Conservation (phyloP, 208 protist genomes). For the Novymonas esmeraldas region DNA sequence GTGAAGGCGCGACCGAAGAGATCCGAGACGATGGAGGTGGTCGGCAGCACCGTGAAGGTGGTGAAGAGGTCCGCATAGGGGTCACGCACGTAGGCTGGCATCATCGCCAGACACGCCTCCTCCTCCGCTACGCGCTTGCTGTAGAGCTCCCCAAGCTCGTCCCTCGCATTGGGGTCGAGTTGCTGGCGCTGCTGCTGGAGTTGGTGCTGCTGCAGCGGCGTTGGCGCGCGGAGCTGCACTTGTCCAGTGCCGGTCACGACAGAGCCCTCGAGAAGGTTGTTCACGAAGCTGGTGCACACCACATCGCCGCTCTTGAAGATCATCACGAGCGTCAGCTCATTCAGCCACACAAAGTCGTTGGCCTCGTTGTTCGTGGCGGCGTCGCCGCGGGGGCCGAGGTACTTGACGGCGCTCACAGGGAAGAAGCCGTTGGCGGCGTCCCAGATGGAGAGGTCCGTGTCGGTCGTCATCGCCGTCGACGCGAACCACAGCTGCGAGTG, state of each 20-base stretch:
- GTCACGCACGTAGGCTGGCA: slow-evolving; percentile 31
- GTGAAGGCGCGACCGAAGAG: slow-evolving; percentile 65
- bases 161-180: slow-evolving; percentile 5
- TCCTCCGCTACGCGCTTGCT: slow-evolving; percentile 15
- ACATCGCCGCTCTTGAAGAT: slow-evolving; percentile 70
- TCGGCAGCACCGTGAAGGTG: slow-evolving; percentile 68
- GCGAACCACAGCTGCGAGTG: slow-evolving; percentile 84
- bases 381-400: slow-evolving; percentile 17
- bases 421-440: slow-evolving; percentile 70
- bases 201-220: slow-evolving; percentile 17
- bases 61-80: slow-evolving; percentile 47
- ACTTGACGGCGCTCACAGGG: slow-evolving; percentile 56
- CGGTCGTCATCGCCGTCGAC: slow-evolving; percentile 54
- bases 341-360: slow-evolving; percentile 82
- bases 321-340: slow-evolving; percentile 71
- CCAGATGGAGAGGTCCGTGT: slow-evolving; percentile 77
- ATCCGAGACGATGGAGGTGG: slow-evolving; percentile 54
- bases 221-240: neutral
- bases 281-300: slow-evolving; percentile 63
- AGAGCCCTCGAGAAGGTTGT: slow-evolving; percentile 33
- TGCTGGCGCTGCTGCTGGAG: neutral
- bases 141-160: slow-evolving; percentile 20
- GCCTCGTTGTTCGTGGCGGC: slow-evolving; percentile 33
- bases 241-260: slow-evolving; percentile 15
- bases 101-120: slow-evolving; percentile 16